Evolutionary conservation across 441 rosid genomes (phyloP), one percentile per base, ranked within the genome.

Genomic region (Populus tomentosa): DNA sequence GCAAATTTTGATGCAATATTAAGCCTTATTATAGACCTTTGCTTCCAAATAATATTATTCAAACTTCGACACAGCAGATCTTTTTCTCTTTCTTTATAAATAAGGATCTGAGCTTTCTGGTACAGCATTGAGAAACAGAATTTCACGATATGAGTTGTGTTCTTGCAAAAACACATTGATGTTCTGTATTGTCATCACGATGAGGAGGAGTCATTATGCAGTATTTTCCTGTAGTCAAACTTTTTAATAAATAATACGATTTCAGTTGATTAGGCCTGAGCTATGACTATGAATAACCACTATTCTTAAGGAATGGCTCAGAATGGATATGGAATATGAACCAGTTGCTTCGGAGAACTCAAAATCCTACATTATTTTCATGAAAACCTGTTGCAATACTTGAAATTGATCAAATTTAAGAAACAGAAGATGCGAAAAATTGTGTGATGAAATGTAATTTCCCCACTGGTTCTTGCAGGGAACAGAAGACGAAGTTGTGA

Each of bases 401-500:
- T 50, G 56, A 46, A 46, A 46, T 1, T 50, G 56, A 50, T 50
- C 56, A 14, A 13, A 50, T 50, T 50, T 42, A 1, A 14, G 18
- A 46, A 46, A 46, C 56, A 50, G 56, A 50, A 16, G 18, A 50
- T 1, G 56, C 56, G 20, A 16, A 5, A 50, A 50, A 50, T 16
- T 50, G 56, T 50, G 56, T 14, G 56, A 14, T 50, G 56, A 50
- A 50, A 50, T 50, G 56, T 14, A 50, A 50, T 50, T 50, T 14
- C 32, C 32, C 8, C 7, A 40, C 69, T n/a, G 46, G 23, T 75
- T 62, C 69, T 65, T 81, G 67, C 82, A 91, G 96, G 98, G 98
- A 80, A 93, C 94, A 42, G 87, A 86, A 65, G 98, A 93, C 74
- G 88, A 91, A 8, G 91, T 91, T 30, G 92, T 93, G 71, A 89